Percentiles rank a stretch among this genome's conserved stretches.
phyloP scores from a whole-genome alignment of 2,329 filamentous ascomycete species.

The Exophiala spinifera region DNA sequence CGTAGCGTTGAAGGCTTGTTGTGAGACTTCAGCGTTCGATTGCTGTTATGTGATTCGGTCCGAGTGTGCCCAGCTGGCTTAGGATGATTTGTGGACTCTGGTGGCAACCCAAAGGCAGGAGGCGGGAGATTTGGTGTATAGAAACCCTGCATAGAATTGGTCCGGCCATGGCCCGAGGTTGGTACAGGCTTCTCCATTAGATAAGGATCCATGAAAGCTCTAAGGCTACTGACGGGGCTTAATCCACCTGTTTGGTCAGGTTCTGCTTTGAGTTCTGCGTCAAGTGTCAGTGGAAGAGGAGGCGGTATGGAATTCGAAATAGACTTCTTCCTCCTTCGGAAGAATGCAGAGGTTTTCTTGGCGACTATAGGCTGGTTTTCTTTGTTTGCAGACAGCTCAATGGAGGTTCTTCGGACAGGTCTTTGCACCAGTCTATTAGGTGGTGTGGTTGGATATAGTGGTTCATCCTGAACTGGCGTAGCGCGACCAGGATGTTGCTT shows the following conservation, averaged over 20 bases:
- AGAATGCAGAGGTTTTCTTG: constrained; percentile 94
- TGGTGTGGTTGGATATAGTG: constrained; percentile 8
- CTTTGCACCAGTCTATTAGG: constrained; percentile 30
- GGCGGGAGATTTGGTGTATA: constrained; percentile 19
- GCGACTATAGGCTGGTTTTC: constrained; percentile 53
- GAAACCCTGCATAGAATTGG: constrained; percentile 26
- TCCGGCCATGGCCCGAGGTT: constrained; percentile 15
- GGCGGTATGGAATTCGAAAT: constrained; percentile 62
- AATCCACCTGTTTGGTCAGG: constrained; percentile 34
- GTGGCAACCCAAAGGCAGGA: constrained; percentile 13
- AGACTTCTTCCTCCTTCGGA: constrained; percentile 89
- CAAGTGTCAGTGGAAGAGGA: constrained; percentile 51
- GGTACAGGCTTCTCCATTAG: constrained; percentile 43
- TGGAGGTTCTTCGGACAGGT: constrained; percentile 32
- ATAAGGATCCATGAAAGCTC: constrained; percentile 84
- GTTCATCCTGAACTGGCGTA: constrained; percentile 29
- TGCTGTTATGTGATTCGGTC: constrained; percentile 20
- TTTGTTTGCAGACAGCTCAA: constrained; percentile 33
- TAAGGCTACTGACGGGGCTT: constrained; percentile 75
- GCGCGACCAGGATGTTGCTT: constrained; percentile 19
- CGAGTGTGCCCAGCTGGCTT: constrained; percentile 10
- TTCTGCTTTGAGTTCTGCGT: constrained; percentile 32
- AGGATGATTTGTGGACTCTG: constrained; percentile 3
- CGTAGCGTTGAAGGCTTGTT: constrained; percentile 17
- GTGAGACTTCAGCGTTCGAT: constrained; percentile 18